A percentile compares a stretch with the other conserved stretches of the same genome.
phyloP scores from a whole-genome alignment of 345 rosid species.

The Bruguiera gymnorhiza region DNA sequence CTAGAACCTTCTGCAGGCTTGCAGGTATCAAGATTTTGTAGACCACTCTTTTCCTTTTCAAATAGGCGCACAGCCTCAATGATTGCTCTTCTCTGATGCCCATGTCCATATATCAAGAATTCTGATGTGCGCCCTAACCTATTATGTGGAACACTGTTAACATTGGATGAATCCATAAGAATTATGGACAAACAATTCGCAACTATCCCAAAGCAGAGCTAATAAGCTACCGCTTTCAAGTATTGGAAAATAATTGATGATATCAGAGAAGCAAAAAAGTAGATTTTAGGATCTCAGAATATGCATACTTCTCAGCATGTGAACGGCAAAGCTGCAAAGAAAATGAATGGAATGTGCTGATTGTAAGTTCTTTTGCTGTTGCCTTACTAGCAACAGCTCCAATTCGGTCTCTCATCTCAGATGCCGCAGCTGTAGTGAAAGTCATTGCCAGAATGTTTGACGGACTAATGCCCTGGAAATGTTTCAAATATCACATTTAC shows the following conservation, averaged over 20 bases:
- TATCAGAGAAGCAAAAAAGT: conserved; percentile 5
- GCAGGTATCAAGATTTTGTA: conserved; percentile 27
- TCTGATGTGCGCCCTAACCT: conserved; percentile 86
- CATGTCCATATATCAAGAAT: conserved; percentile 80
- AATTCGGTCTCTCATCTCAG: conserved; percentile 92
- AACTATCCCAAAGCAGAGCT: no score
- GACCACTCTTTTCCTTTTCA: conserved; percentile 52
- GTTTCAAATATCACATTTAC: conserved; percentile 6
- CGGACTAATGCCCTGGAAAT: conserved; percentile 65
- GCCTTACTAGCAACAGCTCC: conserved; percentile 75
- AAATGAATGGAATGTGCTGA: conserved; percentile 95
- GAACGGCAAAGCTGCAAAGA: conserved; percentile 87
- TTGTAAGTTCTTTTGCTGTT: conserved; percentile 68
- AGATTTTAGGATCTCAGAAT: conserved; percentile 11
- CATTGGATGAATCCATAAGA: background rate
- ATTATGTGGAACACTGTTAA: conserved; percentile 19
- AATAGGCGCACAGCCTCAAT: conserved; percentile 80
- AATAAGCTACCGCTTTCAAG: no score
- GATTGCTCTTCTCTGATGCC: conserved; percentile 92
- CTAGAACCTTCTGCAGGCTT: conserved; percentile 37
- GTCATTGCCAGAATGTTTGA: conserved; percentile 96
- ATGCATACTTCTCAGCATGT: conserved; percentile 83
- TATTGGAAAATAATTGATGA: no score
- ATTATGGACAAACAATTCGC: background rate
- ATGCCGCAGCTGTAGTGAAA: conserved; percentile 92